Conservation (phyloP, 768 basidiomycete genomes). For the Amanita subjunquillea region DNA sequence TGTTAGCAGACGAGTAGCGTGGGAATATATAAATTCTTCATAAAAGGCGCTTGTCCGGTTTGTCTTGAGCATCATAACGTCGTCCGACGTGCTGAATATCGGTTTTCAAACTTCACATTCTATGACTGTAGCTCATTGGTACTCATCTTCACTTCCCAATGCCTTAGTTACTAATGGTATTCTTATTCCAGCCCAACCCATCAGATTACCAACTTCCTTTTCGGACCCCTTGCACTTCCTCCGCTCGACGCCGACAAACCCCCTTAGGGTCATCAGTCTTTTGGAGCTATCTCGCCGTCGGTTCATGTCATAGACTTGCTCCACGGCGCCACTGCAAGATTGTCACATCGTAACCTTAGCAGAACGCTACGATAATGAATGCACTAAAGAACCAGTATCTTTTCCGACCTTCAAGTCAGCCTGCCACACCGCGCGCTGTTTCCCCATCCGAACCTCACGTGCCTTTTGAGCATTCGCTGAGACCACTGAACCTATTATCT, state of each 20-base stretch:
- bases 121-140: conserved; percentile 40
- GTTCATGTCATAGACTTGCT: conserved; percentile 43
- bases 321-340: conserved; percentile 19
- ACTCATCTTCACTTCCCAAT: conserved; percentile 14
- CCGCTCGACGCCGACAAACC: conserved; percentile 67
- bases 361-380: conserved; percentile 35
- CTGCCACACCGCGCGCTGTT: conserved; percentile 47
- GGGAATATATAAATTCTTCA: no score
- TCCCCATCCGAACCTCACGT: conserved; percentile 27
- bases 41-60: no score
- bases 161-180: conserved; percentile 3
- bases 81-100: no score
- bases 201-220: conserved; percentile 45
- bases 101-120: conserved; percentile 22
- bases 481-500: conserved; percentile 48
- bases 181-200: conserved; percentile 31
- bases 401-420: conserved; percentile 53
- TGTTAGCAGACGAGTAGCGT: conserved; percentile 18
- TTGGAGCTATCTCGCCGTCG: conserved; percentile 15
- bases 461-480: conserved; percentile 32
- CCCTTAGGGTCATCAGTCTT: conserved; percentile 43
- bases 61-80: no score
- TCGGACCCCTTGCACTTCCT: conserved; percentile 48
- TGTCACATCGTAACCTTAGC: conserved; percentile 9
- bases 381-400: conserved; percentile 58